Conservation (phyloP, 2,329 filamentous ascomycete species). For the Cladosporium sphaerospermum region DNA sequence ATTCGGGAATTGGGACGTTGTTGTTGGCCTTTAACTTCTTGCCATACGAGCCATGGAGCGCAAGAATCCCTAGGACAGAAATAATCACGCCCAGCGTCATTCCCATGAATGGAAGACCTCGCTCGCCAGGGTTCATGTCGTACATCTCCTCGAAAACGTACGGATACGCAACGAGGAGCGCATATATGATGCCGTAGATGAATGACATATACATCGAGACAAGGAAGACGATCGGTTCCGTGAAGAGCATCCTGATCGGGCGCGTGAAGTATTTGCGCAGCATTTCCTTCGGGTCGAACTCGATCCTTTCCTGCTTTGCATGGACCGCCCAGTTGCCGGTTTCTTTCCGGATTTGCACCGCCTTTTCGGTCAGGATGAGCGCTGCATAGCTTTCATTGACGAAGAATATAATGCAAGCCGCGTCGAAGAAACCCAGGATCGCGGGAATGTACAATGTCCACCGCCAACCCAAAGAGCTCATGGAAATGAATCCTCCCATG, state of each 20-base stretch:
- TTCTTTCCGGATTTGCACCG: slow-evolving; percentile 9
- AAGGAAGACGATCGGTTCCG: slow-evolving; percentile 60
- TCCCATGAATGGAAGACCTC: slow-evolving; percentile 60
- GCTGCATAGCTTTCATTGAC: slow-evolving; percentile 48
- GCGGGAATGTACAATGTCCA: slow-evolving; percentile 35
- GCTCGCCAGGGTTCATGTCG: slow-evolving; percentile 52
- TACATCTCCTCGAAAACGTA: slow-evolving; percentile 56
- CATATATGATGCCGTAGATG: slow-evolving; percentile 43
- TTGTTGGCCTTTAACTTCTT: slow-evolving; percentile 8
- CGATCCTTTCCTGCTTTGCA: slow-evolving; percentile 9
- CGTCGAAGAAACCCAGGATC: slow-evolving; percentile 40
- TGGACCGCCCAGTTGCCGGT: slow-evolving; percentile 12
- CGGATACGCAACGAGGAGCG: slow-evolving; percentile 41
- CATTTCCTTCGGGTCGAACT: slow-evolving; percentile 26
- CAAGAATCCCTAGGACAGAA: slow-evolving; percentile 36
- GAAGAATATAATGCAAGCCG: slow-evolving; percentile 41
- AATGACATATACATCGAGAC: slow-evolving; percentile 61
- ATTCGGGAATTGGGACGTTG: slow-evolving; percentile 19
- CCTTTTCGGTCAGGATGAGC: slow-evolving; percentile 47
- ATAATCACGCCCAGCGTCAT: slow-evolving; percentile 57
- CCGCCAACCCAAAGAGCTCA: slow-evolving; percentile 22
- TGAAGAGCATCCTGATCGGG: slow-evolving; percentile 60
- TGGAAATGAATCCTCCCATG: slow-evolving; percentile 19
- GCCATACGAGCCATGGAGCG: neutral
- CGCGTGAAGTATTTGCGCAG: slow-evolving; percentile 45